Evolutionary conservation across 495 filamentous ascomycete genomes (phyloP).

Genomic region (Cryomyces antarcticus): DNA sequence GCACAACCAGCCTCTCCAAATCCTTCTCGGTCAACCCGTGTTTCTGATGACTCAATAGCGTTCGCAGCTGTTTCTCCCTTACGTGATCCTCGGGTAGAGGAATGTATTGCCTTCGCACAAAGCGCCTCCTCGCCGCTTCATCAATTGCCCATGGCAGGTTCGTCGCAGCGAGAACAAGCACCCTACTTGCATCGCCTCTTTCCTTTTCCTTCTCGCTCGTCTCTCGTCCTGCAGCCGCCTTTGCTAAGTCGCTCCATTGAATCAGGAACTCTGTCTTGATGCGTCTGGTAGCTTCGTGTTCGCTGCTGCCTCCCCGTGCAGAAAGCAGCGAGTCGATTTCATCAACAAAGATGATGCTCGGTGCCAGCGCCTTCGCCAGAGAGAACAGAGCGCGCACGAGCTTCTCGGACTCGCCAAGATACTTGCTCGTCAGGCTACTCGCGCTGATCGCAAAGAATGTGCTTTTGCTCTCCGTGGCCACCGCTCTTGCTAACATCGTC

Average conservation of each 20-base stretch:
- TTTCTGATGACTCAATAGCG: constrained; percentile 67
- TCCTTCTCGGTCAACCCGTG: constrained; percentile 58
- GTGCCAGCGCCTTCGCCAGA: constrained; percentile 73
- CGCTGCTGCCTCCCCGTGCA: constrained; percentile 57
- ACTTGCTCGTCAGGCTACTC: constrained; percentile 86
- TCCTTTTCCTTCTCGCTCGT: constrained; percentile 43
- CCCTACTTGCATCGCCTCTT: constrained; percentile 66
- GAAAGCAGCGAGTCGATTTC: constrained; percentile 94
- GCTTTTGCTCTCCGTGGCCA: constrained; percentile 83
- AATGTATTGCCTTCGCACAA: constrained; percentile 91
- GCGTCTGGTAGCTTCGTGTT: constrained; percentile 80
- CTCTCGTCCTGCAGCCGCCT: constrained; percentile 76
- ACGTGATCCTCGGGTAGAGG: constrained; percentile 75
- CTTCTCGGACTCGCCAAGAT: constrained; percentile 91
- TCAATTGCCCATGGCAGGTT: constrained; percentile 98
- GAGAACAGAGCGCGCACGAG: constrained; percentile 84
- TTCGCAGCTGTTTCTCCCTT: constrained; percentile 54
- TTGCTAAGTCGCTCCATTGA: constrained; percentile 86
- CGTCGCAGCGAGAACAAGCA: constrained; percentile 86
- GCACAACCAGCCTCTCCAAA: constrained; percentile 51
- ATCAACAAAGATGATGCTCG: constrained; percentile 96
- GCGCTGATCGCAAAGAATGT: constrained; percentile 97
- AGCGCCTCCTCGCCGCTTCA: constrained; percentile 77
- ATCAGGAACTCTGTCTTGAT: constrained; percentile 98
- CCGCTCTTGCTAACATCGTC: constrained; percentile 91